Evolutionary conservation across 805 yeast genomes (phyloP), one percentile per base, ranked within the genome.

Genomic region (Zygotorulaspora chibaensis): DNA sequence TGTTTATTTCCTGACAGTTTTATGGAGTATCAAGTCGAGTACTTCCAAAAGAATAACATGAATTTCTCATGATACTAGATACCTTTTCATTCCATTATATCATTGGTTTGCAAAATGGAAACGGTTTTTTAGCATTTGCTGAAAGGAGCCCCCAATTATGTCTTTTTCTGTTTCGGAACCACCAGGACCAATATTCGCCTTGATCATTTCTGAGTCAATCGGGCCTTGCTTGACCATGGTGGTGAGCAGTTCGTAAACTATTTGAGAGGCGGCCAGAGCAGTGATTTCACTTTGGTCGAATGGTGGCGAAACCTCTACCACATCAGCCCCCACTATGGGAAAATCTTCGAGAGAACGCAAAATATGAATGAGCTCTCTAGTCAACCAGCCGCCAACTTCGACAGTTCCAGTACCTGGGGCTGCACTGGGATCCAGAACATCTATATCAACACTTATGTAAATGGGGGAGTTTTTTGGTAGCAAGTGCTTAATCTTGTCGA

Each of bases 371-470:
- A 84, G 66, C 58, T 84, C 91, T 38, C 91, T 70, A 0, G 83
- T 69, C 11, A 80, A 73, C 72, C 83, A 76, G 2, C 93, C 93
- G 12, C 89, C 93, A 3, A 76, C 78, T 58, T 84, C 93, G 54
- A 83, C 77, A 3, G 93, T 84, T 8, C 93, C 93, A 0, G 91
- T 84, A 1, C 86, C 90, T 12, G 90, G 86, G 2, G 87, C 87
- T 41, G 72, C 67, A 4, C 84, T 79, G 0, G 89, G 89, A 58
- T 84, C 93, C 48, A 84, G 69, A 2, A 81, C 84, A 58, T 82
- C 88, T 38, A 85, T 81, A 62, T 86, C 95, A n/a, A 87, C 84
- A 16, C 87, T 80, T 35, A 87, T 68, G 57, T 84, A 87, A 0
- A 85, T 85, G 9, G 93, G 91, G 8, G 73, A 70, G 44, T 79